phyloP scores from a whole-genome alignment of 2,329 filamentous ascomycete species.

The Penicillium sp. region DNA sequence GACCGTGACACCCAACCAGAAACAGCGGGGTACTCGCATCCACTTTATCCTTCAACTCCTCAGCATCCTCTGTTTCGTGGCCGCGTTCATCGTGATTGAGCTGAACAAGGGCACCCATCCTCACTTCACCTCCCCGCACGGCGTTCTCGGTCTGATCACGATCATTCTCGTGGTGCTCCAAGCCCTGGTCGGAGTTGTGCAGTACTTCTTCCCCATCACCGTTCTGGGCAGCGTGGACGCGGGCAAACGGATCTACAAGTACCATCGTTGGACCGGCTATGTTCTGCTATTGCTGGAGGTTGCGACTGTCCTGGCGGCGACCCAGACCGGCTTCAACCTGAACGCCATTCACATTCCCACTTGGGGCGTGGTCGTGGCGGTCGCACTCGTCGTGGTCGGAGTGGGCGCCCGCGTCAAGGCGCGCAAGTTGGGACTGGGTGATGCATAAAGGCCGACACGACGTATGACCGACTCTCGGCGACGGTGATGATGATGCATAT shows the following conservation, averaged over 20 bases:
- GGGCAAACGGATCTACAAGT: constrained; percentile 83
- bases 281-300: constrained; percentile 63
- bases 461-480: too few species aligned
- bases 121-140: constrained; percentile 70
- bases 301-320: constrained; percentile 68
- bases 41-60: constrained; percentile 66
- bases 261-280: constrained; percentile 76
- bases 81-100: constrained; percentile 43
- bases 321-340: constrained; percentile 67
- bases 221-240: constrained; percentile 73
- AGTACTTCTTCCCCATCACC: constrained; percentile 63
- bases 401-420: constrained; percentile 73
- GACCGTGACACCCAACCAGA: constrained; percentile 70
- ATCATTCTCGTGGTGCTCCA: constrained; percentile 66
- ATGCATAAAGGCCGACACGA: neutral
- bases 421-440: constrained; percentile 62
- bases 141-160: constrained; percentile 71
- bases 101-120: constrained; percentile 73
- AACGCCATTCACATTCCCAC: constrained; percentile 64
- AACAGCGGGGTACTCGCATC: constrained; percentile 54
- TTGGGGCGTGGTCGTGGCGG: constrained; percentile 67
- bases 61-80: constrained; percentile 37
- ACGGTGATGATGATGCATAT: too few species aligned
- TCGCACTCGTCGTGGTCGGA: constrained; percentile 62
- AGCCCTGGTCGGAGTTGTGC: constrained; percentile 71